Evolutionary conservation across 768 basidiomycete species (phyloP), one percentile per base, ranked within the genome.

Genomic region (Leccinum broughii): DNA sequence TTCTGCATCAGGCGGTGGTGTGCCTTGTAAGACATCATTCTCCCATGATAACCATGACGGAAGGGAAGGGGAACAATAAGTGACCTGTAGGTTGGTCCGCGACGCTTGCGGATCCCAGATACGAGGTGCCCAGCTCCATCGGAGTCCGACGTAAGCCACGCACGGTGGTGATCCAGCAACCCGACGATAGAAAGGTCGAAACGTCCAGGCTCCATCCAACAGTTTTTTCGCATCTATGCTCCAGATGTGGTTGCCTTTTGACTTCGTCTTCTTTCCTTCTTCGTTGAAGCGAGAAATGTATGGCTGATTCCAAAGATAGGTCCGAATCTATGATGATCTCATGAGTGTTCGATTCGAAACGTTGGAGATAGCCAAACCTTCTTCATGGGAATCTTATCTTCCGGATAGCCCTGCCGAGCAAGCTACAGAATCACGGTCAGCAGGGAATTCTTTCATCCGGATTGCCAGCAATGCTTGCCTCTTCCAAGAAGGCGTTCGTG

Each of bases 221-320:
- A 77, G 70, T 74, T 92, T 95, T 77, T 85, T 92, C n/a, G 94
- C 96, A 68, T 98, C 93, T 54, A 98, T 90, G 69, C 94, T 95
- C 96, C 96, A 99, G 65, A 98, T 97, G 69, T 98, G 96, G 76
- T 99, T 99, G 51, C 96, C 96, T 79, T 97, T 97, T 56, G 93
- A 95, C 76, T 99, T 99, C 24, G 95, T 92, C 77, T 99, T 99
- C 76, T 98, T 98, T 37, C 96, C 96, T 72, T 98, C 96, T 69
- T 98, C 94, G 72, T 99, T 99, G 80, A 95, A 98, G 32, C 96
- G 91, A 30, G 94, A 88, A 71, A 99, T 98, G 72, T 90, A 88
- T 32, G 88, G 88, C 67, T 95, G 93, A 61, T 87, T 88, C 96
- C 96, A 99, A 54, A 99, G 85, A 77, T 97, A 99, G 76, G 93